Evolutionary conservation across 2,329 filamentous ascomycete species (phyloP), one percentile per base, ranked within the genome.

Genomic region (Penicillium hordei): DNA sequence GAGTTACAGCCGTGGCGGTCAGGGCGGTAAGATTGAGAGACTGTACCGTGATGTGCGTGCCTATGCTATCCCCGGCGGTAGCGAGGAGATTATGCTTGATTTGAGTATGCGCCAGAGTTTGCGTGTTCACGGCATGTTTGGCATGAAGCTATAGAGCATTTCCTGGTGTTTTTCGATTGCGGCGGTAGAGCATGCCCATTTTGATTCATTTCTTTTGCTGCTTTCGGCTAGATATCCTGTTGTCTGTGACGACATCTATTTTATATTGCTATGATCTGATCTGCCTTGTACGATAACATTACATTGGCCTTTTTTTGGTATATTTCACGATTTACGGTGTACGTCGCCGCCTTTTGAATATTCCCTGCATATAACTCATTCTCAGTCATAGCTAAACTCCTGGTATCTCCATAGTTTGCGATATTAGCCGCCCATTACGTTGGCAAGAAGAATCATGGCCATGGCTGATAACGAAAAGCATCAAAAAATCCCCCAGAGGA

Each of bases 71-170:
- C 94, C 94, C 3, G 94, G 94, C 70, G 94, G 94, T 25, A 91
- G 87, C 65, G 93, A 99, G 80, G 94, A 99, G 83, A 99, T 99
- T 65, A 99, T 99, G 94, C 81, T 97, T 65, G 94, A 99, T 76
- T 77, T 99, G 71, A 96, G 91, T 78, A 96, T 99, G 75, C 84
- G 93, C 68, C 93, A 97, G 82, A 89, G 88, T 62, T 75, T 96
- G 81, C 87, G 86, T 75, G 94, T 99, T 55, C 90, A 92, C 68
- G 88, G 97, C 83, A 87, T 88, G 61, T 81, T 96, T 75, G 94
- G 94, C 10, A 97, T 97, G 93, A 99, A 97, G 84, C 74, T 99
- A 49, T 61, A 55, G 19, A 53, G 15, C 21, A 54, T 46, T 49
- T 48, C 21, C n/a, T 34, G 23, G 5, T 17, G 39, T 39, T 48